phyloP scores from a whole-genome alignment of 108 stramenopile species.

The Ochromonas danica region DNA sequence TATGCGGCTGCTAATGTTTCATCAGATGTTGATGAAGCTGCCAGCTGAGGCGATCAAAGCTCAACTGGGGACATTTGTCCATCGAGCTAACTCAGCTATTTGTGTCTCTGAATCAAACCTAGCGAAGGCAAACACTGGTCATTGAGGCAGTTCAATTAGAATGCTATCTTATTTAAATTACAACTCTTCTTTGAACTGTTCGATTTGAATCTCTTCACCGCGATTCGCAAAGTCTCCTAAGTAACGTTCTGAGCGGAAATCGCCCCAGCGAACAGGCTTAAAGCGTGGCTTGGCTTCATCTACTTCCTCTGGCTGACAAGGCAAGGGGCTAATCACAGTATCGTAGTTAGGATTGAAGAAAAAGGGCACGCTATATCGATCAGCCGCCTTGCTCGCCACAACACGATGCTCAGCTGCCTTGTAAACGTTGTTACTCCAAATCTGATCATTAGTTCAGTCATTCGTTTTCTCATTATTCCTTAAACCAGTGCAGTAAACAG shows the following conservation, averaged over 20 bases:
- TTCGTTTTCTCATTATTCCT: too few relatives aligned
- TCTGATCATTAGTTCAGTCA: too few relatives aligned
- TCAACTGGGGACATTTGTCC: too few relatives aligned
- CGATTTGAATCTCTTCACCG: conserved; percentile 26
- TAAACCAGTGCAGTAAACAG: too few relatives aligned
- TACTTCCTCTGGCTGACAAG: background rate
- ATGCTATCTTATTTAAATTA: background rate
- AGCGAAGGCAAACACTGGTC: too few relatives aligned
- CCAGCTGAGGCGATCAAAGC: too few relatives aligned
- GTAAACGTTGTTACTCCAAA: conserved; percentile 6
- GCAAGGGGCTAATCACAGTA: conserved; percentile 1
- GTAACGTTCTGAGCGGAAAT: background rate
- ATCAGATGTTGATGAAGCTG: too few relatives aligned
- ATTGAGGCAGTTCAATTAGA: background rate
- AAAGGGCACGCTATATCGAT: background rate
- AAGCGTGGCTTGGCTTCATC: background rate
- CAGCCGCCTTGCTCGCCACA: background rate
- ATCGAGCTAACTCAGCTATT: too few relatives aligned
- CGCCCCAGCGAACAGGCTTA: conserved; percentile 18
- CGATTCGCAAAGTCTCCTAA: background rate
- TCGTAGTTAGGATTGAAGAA: conserved; percentile 19
- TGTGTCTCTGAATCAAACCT: too few relatives aligned
- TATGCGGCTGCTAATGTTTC: too few relatives aligned
- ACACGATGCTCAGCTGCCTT: conserved; percentile 25
- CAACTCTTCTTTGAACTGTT: background rate